Percentiles rank a stretch among this genome's conserved stretches.
These are phyloP conservation scores for Holtermanniella nyarrowii DNA, from an alignment of 768 basidiomycete genomes.

Conservation along the genomic window DNA sequence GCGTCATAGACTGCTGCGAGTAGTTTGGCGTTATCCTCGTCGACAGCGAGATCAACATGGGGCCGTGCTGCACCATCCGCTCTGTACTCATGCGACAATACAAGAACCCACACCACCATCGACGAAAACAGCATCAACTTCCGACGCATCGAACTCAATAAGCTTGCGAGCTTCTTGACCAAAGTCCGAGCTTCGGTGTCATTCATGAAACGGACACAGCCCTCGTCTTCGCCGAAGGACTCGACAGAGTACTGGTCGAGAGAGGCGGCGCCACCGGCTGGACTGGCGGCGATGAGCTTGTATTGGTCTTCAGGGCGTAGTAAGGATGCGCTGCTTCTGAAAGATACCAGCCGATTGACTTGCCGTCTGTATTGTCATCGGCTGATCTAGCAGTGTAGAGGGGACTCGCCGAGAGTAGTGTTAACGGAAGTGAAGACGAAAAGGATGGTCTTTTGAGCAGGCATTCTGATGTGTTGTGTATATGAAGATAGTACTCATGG, in stretches of 20 bases:
- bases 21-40: slow-evolving; percentile 52
- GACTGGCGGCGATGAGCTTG: slow-evolving; percentile 54
- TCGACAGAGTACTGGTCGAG: slow-evolving; percentile 48
- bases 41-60: slow-evolving; percentile 59
- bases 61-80: slow-evolving; percentile 47
- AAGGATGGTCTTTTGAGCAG: slow-evolving; percentile 44
- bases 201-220: slow-evolving; percentile 52
- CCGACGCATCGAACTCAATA: slow-evolving; percentile 49
- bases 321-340: slow-evolving; percentile 69
- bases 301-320: slow-evolving; percentile 49
- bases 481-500: no score
- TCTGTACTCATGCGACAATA: background rate
- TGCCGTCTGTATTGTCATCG: no score
- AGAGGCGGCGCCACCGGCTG: slow-evolving; percentile 59
- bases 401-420: slow-evolving; percentile 46
- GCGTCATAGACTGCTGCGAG: slow-evolving; percentile 56
- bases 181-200: slow-evolving; percentile 53
- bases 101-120: slow-evolving; percentile 56
- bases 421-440: slow-evolving; percentile 65
- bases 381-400: background rate
- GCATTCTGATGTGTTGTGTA: slow-evolving; percentile 1
- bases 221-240: slow-evolving; percentile 51
- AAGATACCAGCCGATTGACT: slow-evolving; percentile 55
- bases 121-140: slow-evolving; percentile 67
- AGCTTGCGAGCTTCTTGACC: slow-evolving; percentile 52